These are phyloP conservation scores for Bryoglossum gracile DNA, from an alignment of 495 filamentous ascomycete species.

Conservation along the genomic window DNA sequence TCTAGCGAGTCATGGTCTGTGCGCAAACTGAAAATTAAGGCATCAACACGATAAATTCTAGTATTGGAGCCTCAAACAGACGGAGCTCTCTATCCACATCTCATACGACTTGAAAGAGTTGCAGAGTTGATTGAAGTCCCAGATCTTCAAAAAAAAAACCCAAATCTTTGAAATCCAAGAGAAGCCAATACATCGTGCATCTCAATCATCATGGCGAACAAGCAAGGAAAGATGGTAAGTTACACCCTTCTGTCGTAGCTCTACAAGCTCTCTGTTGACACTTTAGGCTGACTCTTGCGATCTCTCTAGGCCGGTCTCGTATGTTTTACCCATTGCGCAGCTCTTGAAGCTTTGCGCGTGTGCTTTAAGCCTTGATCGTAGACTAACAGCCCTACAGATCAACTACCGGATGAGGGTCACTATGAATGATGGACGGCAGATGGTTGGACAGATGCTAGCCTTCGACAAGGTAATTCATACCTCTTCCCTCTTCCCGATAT, in stretches of 20 bases:
- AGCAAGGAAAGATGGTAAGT: conserved; percentile 99
- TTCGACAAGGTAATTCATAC: conserved; percentile 81
- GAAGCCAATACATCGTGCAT: conserved; percentile 65
- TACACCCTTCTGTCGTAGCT: conserved; percentile 28
- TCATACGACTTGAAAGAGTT: conserved; percentile 29
- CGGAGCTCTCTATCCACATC: conserved; percentile 16
- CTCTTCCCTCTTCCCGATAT: not conserved
- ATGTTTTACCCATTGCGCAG: conserved; percentile 39
- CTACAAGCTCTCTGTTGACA: conserved; percentile 50
- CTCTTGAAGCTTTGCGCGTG: conserved; percentile 17
- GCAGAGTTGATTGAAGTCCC: conserved; percentile 30
- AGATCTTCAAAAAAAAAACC: conserved; percentile 35
- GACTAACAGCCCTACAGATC: conserved; percentile 58
- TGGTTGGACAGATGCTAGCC: conserved; percentile 94
- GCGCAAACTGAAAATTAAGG: no score
- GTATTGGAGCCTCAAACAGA: no score
- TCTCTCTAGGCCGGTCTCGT: conserved; percentile 85
- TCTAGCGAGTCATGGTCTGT: no score
- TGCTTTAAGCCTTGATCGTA: not conserved
- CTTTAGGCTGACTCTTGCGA: conserved; percentile 57
- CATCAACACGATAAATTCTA: no score
- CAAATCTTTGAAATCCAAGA: conserved; percentile 47
- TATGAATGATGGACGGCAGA: conserved; percentile 89
- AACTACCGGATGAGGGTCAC: conserved; percentile 99
- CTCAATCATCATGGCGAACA: conserved; percentile 74